Evolutionary conservation across 2,329 filamentous ascomycete species (phyloP).

Genomic region (Fusarium liriodendri): DNA sequence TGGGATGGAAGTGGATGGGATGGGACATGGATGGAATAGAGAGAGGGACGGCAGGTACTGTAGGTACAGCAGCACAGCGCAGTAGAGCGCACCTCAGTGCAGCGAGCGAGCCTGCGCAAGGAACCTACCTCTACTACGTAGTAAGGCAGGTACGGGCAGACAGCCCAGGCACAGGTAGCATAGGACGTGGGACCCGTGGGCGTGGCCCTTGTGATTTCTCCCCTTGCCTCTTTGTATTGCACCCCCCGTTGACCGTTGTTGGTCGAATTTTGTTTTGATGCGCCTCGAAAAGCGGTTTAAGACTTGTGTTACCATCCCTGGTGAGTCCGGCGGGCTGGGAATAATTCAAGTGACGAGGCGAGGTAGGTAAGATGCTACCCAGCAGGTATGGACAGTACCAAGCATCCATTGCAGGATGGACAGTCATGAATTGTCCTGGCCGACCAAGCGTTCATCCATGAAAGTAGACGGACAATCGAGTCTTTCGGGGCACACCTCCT

Average conservation of each 20-base stretch:
- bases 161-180: conserved; percentile 28
- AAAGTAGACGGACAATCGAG: not conserved
- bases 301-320: conserved; percentile 39
- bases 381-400: not conserved
- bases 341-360: conserved; percentile 1
- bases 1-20: not conserved
- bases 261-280: conserved; percentile 39
- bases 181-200: conserved; percentile 39
- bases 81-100: not conserved
- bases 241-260: conserved; percentile 42
- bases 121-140: not conserved
- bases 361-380: not conserved
- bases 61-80: not conserved
- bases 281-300: conserved; percentile 41
- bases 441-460: not conserved
- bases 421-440: conserved; percentile 5
- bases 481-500: not conserved
- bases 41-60: not conserved
- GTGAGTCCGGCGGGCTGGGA: conserved; percentile 9
- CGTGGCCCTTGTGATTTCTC: conserved; percentile 39
- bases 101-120: not conserved
- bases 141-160: conserved; percentile 24
- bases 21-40: conserved; percentile 34
- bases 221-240: conserved; percentile 20
- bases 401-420: not conserved